Evolutionary conservation across 768 basidiomycete genomes (phyloP).

Genomic region (Boletales sp.): DNA sequence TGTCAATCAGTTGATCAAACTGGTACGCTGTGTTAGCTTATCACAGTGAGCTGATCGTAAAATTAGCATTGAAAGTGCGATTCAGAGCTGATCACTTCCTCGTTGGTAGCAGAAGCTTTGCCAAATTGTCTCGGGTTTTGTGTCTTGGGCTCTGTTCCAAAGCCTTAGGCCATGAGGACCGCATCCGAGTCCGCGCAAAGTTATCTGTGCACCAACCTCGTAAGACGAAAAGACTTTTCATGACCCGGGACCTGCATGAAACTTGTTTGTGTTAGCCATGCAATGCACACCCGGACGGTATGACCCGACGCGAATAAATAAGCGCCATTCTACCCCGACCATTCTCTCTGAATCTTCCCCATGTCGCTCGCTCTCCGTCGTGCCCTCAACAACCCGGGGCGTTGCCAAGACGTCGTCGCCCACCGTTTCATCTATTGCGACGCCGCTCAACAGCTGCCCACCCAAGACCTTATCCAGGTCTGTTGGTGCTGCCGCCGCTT

Average conservation of each 20-base stretch:
- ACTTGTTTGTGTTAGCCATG: neutral
- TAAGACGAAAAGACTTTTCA: no score
- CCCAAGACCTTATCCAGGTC: slow-evolving; percentile 6
- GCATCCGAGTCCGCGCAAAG: no score
- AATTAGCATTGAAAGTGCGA: no score
- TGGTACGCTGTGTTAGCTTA: no score
- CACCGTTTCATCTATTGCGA: slow-evolving; percentile 17
- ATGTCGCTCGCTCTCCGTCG: slow-evolving; percentile 10
- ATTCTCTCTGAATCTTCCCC: neutral
- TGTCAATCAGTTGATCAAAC: neutral
- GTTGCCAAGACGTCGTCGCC: slow-evolving; percentile 12
- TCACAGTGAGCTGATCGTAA: no score
- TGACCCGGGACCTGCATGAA: no score
- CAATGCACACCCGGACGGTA: neutral
- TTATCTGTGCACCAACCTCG: no score
- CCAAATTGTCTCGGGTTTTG: no score
- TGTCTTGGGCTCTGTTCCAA: no score
- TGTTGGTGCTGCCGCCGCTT: slow-evolving; percentile 12
- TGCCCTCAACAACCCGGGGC: neutral
- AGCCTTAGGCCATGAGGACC: no score
- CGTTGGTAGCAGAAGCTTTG: no score
- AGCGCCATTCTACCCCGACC: neutral
- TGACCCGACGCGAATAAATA: neutral
- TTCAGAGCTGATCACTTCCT: no score
- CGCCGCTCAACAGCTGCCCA: neutral